Base-by-base conservation (phyloP, 169 alveolate genomes). In the Cryptosporidium muris region DNA sequence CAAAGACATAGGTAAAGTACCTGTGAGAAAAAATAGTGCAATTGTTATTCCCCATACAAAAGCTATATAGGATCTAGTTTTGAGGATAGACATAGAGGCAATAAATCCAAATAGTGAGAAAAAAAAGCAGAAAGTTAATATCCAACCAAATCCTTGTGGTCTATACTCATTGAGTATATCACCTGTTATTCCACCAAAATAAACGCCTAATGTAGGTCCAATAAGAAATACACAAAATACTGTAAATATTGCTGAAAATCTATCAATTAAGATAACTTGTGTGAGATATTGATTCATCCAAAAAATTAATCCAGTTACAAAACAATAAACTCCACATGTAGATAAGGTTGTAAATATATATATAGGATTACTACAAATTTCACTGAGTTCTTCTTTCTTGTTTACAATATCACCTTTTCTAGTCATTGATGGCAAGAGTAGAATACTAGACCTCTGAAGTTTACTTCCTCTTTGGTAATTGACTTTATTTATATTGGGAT, bases 181-280 rank as follows among this genome's bases (percentile, higher is more conserved):
- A 16, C 85, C 85, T 8, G 47, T 74, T 47, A 74, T 62, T 2
- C 85, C 85, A 34, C 85, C 85, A 11, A 47, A 36, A 42, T 74
- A 74, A 42, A 74, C 85, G 14, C 85, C 85, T 5, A 62, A n/a
- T 40, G 85, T 74, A 40, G 85, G 85, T 16, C 85, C 85, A 25
- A 48, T 16, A 9, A 74, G 67, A n/a, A 58, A 74, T n/a, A 74
- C 45, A 58, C 67, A 74, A 58, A 68, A 66, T 9, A 74, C 85
- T 37, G 85, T 58, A 37, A 74, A 74, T 43, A 74, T 54, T 9
- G 85, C 54, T n/a, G 85, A 54, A 54, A 60, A 25, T 43, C 60
- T 53, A 40, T 74, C 85, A 2, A 74, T 54, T 48, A 43, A 45
- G 12, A 74, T 74, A 3, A 74, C 49, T 43, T 74, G 74, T 25